Percentiles rank a stretch among this genome's conserved stretches.
Evolutionary conservation across 2,329 filamentous ascomycete genomes (phyloP).

Genomic region (Hansfordia pulvinata): DNA sequence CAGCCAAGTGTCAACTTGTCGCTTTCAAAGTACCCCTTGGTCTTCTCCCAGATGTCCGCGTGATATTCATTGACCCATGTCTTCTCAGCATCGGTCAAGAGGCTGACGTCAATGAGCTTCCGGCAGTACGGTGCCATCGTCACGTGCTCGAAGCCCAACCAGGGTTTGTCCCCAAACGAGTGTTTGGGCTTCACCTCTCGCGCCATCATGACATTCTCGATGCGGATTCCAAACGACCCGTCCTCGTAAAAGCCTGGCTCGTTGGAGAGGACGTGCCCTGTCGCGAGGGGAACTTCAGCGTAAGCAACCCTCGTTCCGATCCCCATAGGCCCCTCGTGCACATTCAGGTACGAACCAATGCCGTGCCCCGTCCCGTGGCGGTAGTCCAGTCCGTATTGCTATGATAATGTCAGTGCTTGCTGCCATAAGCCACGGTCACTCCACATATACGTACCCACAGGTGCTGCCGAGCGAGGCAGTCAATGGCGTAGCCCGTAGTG

Average conservation of each 20-base stretch:
- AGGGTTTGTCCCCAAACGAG: slow-evolving; percentile 87
- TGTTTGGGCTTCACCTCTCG: slow-evolving; percentile 77
- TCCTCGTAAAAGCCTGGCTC: slow-evolving; percentile 98
- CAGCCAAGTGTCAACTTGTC: slow-evolving; percentile 63
- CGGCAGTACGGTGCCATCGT: slow-evolving; percentile 93
- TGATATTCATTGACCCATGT: slow-evolving; percentile 83
- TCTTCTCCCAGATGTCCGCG: slow-evolving; percentile 69
- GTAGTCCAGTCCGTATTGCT: slow-evolving; percentile 77
- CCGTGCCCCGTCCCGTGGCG: slow-evolving; percentile 94
- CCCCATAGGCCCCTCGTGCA: slow-evolving; percentile 93
- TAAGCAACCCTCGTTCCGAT: slow-evolving; percentile 89
- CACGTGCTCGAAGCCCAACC: slow-evolving; percentile 89
- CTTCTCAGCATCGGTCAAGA: slow-evolving; percentile 65
- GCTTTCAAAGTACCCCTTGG: slow-evolving; percentile 58
- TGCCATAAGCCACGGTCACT: not conserved
- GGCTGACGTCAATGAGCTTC: slow-evolving; percentile 64
- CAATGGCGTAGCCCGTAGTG: slow-evolving; percentile 84
- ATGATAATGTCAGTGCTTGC: slow-evolving; percentile 9
- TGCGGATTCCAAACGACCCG: slow-evolving; percentile 84
- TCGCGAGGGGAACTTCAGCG: slow-evolving; percentile 73
- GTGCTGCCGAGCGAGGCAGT: slow-evolving; percentile 77
- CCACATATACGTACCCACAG: slow-evolving; percentile 58
- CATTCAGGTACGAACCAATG: slow-evolving; percentile 88
- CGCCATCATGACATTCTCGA: slow-evolving; percentile 91
- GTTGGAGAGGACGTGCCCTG: slow-evolving; percentile 93